Evolutionary conservation across 768 basidiomycete species (phyloP).

Genomic region (Tulasnella sp.): DNA sequence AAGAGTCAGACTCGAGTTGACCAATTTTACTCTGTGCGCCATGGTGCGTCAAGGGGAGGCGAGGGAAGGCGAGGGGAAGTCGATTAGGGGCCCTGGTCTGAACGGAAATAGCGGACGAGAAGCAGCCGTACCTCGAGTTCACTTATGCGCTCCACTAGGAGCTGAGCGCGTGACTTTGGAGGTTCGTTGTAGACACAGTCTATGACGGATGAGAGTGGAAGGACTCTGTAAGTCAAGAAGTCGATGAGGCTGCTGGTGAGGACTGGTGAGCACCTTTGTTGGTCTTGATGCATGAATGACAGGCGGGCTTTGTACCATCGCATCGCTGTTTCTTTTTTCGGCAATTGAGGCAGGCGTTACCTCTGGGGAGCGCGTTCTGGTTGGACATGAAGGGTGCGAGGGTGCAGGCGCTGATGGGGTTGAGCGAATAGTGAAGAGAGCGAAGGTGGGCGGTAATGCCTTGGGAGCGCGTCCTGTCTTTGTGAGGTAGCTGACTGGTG

Average conservation of each 20-base stretch:
- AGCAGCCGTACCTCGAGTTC: conserved; percentile 18
- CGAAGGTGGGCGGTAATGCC: not conserved
- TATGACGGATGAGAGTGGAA: not conserved
- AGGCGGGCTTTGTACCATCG: conserved; percentile 21
- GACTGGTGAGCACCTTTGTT: conserved; percentile 19
- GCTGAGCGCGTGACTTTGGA: conserved; percentile 22
- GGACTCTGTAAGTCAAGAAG: not conserved
- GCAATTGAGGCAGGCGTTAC: conserved; percentile 26
- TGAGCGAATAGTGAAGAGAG: conserved; percentile 1
- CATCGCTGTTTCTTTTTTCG: conserved; percentile 28
- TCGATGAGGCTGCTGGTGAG: conserved; percentile 12
- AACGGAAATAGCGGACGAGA: conserved; percentile 8
- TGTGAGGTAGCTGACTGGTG: conserved; percentile 6
- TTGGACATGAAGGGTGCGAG: conserved; percentile 3
- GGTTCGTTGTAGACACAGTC: conserved; percentile 26
- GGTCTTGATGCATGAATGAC: conserved; percentile 24
- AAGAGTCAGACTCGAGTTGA: conserved; percentile 20
- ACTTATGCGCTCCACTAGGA: conserved; percentile 22
- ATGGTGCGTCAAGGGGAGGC: conserved; percentile 1
- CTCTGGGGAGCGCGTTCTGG: conserved; percentile 23
- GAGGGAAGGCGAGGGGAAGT: not conserved
- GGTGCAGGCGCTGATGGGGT: conserved; percentile 11
- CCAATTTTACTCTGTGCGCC: conserved; percentile 10
- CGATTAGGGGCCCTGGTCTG: conserved; percentile 1
- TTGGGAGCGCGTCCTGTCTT: not conserved